Conservation (phyloP, 2,329 filamentous ascomycete species). For the Aspergillus latus region DNA sequence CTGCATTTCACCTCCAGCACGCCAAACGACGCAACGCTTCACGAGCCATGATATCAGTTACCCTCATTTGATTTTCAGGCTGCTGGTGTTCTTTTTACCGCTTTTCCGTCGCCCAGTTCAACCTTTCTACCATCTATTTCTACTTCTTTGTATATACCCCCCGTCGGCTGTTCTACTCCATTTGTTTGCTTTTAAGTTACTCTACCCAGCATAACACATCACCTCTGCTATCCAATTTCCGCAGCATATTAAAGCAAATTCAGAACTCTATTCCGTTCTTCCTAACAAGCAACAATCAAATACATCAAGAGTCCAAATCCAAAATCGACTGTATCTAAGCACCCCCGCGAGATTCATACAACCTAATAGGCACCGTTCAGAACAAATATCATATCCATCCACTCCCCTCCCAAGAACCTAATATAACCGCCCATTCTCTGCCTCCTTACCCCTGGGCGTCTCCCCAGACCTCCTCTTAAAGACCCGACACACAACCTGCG, state of each 20-base stretch:
- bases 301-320: no score
- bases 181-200: not conserved
- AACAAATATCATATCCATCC: no score
- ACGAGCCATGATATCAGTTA: constrained; percentile 1
- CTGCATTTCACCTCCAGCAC: not conserved
- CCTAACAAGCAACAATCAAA: no score
- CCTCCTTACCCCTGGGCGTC: constrained; percentile 32
- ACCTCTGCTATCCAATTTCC: no score
- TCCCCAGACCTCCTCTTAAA: constrained; percentile 33
- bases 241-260: no score
- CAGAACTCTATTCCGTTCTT: no score
- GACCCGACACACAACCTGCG: constrained; percentile 28
- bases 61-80: not conserved
- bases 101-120: constrained; percentile 24
- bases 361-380: not conserved
- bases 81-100: constrained; percentile 3
- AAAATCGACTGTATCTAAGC: no score
- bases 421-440: constrained; percentile 31
- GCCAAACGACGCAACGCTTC: not conserved
- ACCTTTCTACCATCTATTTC: not conserved
- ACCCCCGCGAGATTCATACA: not conserved
- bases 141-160: not conserved
- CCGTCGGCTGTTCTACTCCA: not conserved
- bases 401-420: no score
- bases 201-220: no score